Evolutionary conservation across 208 protist genomes (phyloP), one percentile per base, ranked within the genome.

Genomic region (Trichomonas tenax): DNA sequence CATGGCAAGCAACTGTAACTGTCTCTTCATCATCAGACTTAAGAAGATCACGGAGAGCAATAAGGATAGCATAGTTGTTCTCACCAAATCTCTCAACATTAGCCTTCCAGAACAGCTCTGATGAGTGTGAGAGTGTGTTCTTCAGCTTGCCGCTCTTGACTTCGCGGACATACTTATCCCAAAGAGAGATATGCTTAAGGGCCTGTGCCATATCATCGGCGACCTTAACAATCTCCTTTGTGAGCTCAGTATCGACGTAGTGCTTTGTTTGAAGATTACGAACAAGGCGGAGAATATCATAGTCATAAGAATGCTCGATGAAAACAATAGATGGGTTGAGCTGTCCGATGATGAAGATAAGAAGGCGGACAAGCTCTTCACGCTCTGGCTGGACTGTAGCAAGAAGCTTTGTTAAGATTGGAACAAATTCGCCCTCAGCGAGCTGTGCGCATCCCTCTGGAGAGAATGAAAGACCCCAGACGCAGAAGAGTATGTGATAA

Each of bases 21-120:
- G 86, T 93, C 44, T 93, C 86, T 51, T 93, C 86, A 51, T 93
- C 86, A 51, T 93, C 31, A 34, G 86, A 93, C 6, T 34, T n/a
- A 10, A 93, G n/a, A 23, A 93, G n/a, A 34, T 93, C 34, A 49
- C 44, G 44, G 4, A 93, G 44, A 38, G 40, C 86, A 40, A 38
- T 44, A 51, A 93, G 40, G 9, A 93, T 41, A 2, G 15, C 44
- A 17, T 38, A 93, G 8, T 93, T 23, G 38, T 51, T 34, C 38
- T 93, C 86, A 38, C 86, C 86, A 38, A 93, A 93, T 41, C 86
- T 41, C 6, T 93, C 86, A 51, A 93, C 44, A 38, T 93, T 93
- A 38, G 40, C 86, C 31, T 93, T 93, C 86, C 86, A 93, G 86
- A 93, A 93, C 4, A 51, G 26, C 46, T 93, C 86, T 51, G 86